Conservation (phyloP, 495 filamentous ascomycete species). For the Pyrenopolyporus hunteri region DNA sequence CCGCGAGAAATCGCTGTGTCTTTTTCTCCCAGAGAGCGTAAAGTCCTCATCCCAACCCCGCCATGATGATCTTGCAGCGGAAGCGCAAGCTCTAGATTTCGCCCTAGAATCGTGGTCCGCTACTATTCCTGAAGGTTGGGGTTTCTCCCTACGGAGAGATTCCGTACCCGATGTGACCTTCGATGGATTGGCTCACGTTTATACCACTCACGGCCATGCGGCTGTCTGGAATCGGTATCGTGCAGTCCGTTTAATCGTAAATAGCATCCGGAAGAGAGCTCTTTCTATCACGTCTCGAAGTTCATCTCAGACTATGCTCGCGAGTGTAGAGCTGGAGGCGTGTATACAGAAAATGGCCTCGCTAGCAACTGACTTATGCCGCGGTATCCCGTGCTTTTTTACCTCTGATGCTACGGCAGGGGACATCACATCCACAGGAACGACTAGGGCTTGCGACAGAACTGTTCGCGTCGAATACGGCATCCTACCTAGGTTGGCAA, state of each 20-base stretch:
- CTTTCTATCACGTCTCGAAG: slow-evolving; percentile 12
- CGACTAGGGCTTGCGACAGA: background rate
- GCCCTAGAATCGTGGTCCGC: slow-evolving; percentile 25
- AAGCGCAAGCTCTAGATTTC: slow-evolving; percentile 25
- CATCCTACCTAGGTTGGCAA: slow-evolving; percentile 32
- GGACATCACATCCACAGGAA: background rate
- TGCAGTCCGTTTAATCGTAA: slow-evolving; percentile 36
- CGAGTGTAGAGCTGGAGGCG: slow-evolving; percentile 6
- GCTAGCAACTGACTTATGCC: slow-evolving; percentile 30
- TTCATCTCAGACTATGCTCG: background rate
- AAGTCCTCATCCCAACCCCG: slow-evolving; percentile 12
- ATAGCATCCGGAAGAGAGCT: slow-evolving; percentile 32
- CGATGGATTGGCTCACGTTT: slow-evolving; percentile 20
- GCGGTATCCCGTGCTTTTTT: slow-evolving; percentile 32
- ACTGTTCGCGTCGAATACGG: background rate
- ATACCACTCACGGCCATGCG: slow-evolving; percentile 37
- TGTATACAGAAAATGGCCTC: slow-evolving; percentile 27
- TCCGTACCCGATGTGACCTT: background rate
- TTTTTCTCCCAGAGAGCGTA: slow-evolving; percentile 12
- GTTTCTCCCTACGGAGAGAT: background rate
- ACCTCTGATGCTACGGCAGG: background rate
- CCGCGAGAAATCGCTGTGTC: slow-evolving; percentile 16
- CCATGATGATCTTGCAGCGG: slow-evolving; percentile 18
- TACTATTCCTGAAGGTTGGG: slow-evolving; percentile 14
- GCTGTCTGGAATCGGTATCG: slow-evolving; percentile 41